Evolutionary conservation across 1,139 yeast genomes (phyloP).

Genomic region (Suhomyces ambrosiae): DNA sequence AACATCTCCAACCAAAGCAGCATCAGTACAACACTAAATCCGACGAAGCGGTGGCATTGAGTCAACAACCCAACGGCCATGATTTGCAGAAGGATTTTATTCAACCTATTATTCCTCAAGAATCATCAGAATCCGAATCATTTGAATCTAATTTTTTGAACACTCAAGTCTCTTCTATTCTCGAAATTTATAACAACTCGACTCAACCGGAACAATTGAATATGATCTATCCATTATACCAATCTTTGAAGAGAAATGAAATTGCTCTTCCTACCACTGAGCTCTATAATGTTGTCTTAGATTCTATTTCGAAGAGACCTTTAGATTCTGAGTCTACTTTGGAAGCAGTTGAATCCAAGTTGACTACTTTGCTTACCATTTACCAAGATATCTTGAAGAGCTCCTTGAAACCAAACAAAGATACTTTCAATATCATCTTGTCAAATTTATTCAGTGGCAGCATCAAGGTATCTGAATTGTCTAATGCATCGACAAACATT

Average conservation of each 20-base stretch:
- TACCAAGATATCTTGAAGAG: slow-evolving; percentile 60
- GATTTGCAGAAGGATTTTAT: neutral
- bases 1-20: slow-evolving; percentile 1
- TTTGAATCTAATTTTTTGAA: slow-evolving; percentile 28
- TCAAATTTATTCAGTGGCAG: slow-evolving; percentile 55
- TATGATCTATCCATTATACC: slow-evolving; percentile 46
- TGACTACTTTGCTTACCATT: slow-evolving; percentile 63
- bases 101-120: neutral
- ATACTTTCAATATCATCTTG: slow-evolving; percentile 57
- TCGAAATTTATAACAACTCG: slow-evolving; percentile 18
- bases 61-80: slow-evolving; percentile 1
- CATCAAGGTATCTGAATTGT: slow-evolving; percentile 27
- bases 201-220: slow-evolving; percentile 28
- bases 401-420: slow-evolving; percentile 51
- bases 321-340: slow-evolving; percentile 29
- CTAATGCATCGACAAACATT: slow-evolving; percentile 9
- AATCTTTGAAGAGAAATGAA: slow-evolving; percentile 42
- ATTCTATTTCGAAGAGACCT: slow-evolving; percentile 34
- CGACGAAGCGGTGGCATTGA: slow-evolving; percentile 1
- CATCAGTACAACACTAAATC: slow-evolving; percentile 3
- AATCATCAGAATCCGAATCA: slow-evolving; percentile 6
- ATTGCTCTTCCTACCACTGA: slow-evolving; percentile 35
- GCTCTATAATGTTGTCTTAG: slow-evolving; percentile 39
- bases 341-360: slow-evolving; percentile 37
- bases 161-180: slow-evolving; percentile 26